These are phyloP conservation scores for Penicillium digitatum DNA, from an alignment of 2,329 filamentous ascomycete genomes.

Conservation along the genomic window DNA sequence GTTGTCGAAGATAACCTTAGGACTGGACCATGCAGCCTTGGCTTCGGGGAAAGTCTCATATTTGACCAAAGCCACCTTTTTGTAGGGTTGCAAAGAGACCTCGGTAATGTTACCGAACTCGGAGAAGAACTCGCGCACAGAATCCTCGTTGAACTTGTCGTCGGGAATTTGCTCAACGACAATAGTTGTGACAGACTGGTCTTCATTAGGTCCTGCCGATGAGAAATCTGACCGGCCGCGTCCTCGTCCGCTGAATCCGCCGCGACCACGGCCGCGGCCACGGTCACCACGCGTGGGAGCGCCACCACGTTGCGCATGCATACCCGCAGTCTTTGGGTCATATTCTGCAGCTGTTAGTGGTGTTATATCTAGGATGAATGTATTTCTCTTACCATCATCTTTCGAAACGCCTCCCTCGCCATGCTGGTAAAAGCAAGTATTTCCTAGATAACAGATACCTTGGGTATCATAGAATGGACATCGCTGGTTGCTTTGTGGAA, in stretches of 20 bases:
- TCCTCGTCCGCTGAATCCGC: constrained; percentile 39
- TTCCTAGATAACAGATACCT: constrained; percentile 56
- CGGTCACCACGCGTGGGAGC: constrained; percentile 31
- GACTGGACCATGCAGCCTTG: constrained; percentile 55
- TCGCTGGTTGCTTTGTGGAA: constrained; percentile 34
- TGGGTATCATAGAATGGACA: constrained; percentile 58
- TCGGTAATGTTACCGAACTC: constrained; percentile 56
- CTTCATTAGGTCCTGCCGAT: constrained; percentile 49
- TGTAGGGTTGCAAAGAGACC: constrained; percentile 53
- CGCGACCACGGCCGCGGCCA: constrained; percentile 44
- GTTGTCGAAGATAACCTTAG: constrained; percentile 61
- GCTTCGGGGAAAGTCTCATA: constrained; percentile 52
- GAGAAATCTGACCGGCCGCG: constrained; percentile 53
- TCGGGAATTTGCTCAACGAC: constrained; percentile 61
- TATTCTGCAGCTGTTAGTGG: constrained; percentile 43
- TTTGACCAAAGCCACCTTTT: constrained; percentile 54
- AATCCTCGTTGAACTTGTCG: constrained; percentile 52
- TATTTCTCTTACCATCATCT: constrained; percentile 32
- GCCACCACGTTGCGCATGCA: constrained; percentile 27
- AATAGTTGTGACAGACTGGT: constrained; percentile 53
- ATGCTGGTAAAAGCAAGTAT: constrained; percentile 56
- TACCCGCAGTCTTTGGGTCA: constrained; percentile 50
- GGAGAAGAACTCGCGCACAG: constrained; percentile 55
- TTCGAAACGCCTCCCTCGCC: constrained; percentile 42
- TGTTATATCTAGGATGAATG: neutral